Base-by-base conservation (phyloP, 2,329 filamentous ascomycete species). In the Chrysoporthe puriensis region DNA sequence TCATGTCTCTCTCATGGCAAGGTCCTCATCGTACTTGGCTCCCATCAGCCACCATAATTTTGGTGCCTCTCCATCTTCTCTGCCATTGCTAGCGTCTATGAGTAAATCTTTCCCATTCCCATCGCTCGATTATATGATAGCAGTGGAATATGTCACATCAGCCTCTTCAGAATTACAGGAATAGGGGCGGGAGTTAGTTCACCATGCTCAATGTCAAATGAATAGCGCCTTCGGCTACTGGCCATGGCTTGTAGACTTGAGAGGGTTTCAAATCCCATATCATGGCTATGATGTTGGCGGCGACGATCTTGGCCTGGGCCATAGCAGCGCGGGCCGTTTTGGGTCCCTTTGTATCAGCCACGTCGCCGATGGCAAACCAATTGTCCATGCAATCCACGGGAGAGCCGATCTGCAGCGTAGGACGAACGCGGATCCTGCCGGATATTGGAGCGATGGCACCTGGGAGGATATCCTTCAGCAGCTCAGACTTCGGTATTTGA, bases 321-420 rank as follows among this genome's bases (percentile, higher is more conserved):
- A 80, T 79, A 0, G 85, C 86, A 0, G 86, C 82, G 11, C 87
- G 80, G 0, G 84, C 86, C 65, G 59, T 66, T 73, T 88, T 89
- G 6, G 84, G 84, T 56, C 83, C 84, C 46, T 78, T 76, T 1
- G 82, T 83, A 36, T 86, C 84, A 4, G 87, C 84, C 4, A 91
- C 86, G 70, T 91, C 89, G 21, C 89, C 89, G n/a, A 87, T 83
- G 1, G 85, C 85, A 71, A 88, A 91, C 2, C 91, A 79, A 69
- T 87, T 83, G 1, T 82, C 79, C 9, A 84, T 78, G 0, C 70
- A 67, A 1, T 80, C 76, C 71, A 86, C 83, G 8, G 76, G 73
- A 4, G 36, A 34, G 1, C n/a, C 14, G 16, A 91, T 78, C 69
- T 90, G 88, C 43, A 91, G 78, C 0, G 84, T 88, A 0, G 83